Conservation (phyloP, 2,329 filamentous ascomycete genomes). For the Aspergillus quadricinctus region DNA sequence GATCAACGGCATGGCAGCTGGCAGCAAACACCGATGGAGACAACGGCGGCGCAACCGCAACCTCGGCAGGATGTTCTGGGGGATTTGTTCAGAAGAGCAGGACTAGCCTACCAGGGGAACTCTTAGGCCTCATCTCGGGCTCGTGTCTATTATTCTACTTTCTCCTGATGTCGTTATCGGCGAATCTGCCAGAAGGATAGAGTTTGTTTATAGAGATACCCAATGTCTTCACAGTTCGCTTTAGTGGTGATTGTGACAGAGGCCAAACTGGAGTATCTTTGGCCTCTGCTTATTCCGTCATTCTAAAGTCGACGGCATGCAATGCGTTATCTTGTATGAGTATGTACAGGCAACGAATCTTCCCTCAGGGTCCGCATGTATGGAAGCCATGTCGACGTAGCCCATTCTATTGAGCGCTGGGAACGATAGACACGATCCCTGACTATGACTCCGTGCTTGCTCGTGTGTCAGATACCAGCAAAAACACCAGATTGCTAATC, state of each 20-base stretch:
- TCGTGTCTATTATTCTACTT: neutral
- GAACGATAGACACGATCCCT: neutral
- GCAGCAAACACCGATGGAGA: constrained; percentile 15
- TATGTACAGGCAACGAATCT: neutral
- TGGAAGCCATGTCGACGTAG: neutral
- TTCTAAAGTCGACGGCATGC: neutral
- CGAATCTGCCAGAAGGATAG: neutral
- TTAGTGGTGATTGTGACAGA: neutral
- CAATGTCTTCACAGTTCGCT: neutral
- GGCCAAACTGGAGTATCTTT: neutral
- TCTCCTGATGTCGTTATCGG: neutral
- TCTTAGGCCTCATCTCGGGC: constrained; percentile 2
- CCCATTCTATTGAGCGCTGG: neutral
- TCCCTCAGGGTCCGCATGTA: neutral
- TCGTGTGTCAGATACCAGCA: neutral
- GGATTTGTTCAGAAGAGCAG: constrained; percentile 42
- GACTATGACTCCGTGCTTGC: neutral
- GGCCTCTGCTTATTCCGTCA: neutral
- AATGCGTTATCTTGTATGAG: neutral
- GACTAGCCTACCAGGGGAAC: constrained; percentile 28
- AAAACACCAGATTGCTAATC: neutral
- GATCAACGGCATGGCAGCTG: constrained; percentile 14
- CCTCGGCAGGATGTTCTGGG: constrained; percentile 34
- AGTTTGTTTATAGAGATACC: constrained; percentile 5
- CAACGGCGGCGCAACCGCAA: constrained; percentile 14